Evolutionary conservation across 345 rosid species (phyloP), one percentile per base, ranked within the genome.

Genomic region (Geranium rotundifolium): DNA sequence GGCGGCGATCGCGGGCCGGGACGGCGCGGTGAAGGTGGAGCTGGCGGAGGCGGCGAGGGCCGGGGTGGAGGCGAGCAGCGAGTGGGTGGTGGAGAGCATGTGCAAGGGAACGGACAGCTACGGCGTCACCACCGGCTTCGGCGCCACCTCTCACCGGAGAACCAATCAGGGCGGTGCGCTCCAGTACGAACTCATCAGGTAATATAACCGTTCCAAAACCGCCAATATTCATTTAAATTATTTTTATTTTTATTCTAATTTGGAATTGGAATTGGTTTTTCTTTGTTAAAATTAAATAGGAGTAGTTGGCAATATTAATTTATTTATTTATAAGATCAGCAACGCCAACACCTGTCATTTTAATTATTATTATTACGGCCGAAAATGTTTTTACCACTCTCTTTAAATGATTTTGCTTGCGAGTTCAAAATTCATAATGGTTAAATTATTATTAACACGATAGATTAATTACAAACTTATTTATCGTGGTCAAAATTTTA

Each of bases 51-150:
- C 58, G 3, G 72, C 91, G 0, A 72, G 89, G 30, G 73, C 74
- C n/a, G 82, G 76, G 0, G 91, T 88, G 13, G 70, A 88, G 58
- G 91, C 91, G 7, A 88, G 95, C 61, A 83, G 87, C 63, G 89
- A 84, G n/a, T 85, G 91, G 95, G 89, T 88, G 6, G 75, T 88
- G 86, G 91, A 88, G 58, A 82, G 89, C 65, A 82, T 85, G 95
- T 67, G n/a, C 13, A 84, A 79, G 54, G 91, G 89, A 7, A 82
- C 84, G 6, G 95, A 85, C 58, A 83, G 87, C 56, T 83, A 83
- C 39, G 95, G 91, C 27, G 72, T 88, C 54, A 88, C 19, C 27
- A 23, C 27, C 27, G 27, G 27, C 27, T 23, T 23, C 27, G 27
- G 27, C 27, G 27, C 27, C 27, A 88, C 91, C 54, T 85, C 91